Evolutionary conservation across 495 filamentous ascomycete species (phyloP).

Genomic region (Rhizodiscina lignyota): DNA sequence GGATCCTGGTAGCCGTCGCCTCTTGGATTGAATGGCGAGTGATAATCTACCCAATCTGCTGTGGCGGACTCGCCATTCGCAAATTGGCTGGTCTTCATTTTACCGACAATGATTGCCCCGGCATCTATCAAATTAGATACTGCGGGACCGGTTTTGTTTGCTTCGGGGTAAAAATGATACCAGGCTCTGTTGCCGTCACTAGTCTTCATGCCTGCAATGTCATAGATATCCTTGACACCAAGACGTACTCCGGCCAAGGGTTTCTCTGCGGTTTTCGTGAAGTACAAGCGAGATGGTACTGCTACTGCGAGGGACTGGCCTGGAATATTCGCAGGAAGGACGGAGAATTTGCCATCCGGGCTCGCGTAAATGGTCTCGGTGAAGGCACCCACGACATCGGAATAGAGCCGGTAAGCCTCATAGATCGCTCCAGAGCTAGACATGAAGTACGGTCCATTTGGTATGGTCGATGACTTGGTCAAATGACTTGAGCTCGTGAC

Average conservation of each 20-base stretch:
- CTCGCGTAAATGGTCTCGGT: slow-evolving; percentile 21
- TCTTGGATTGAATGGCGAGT: slow-evolving; percentile 19
- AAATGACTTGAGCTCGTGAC: not conserved
- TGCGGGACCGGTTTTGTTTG: slow-evolving; percentile 26
- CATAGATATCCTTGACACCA: slow-evolving; percentile 46
- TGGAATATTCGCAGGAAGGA: slow-evolving; percentile 26
- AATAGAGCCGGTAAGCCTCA: slow-evolving; percentile 31
- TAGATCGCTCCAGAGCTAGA: slow-evolving; percentile 23
- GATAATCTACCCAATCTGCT: slow-evolving; percentile 35
- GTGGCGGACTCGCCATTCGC: slow-evolving; percentile 37
- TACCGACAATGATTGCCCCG: slow-evolving; percentile 42
- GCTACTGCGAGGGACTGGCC: slow-evolving; percentile 24
- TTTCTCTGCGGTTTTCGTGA: slow-evolving; percentile 15
- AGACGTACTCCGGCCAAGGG: slow-evolving; percentile 28
- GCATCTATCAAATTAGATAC: slow-evolving; percentile 40
- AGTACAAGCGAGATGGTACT: slow-evolving; percentile 40
- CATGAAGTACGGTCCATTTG: slow-evolving; percentile 26
- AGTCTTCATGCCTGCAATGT: slow-evolving; percentile 35
- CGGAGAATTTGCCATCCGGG: slow-evolving; percentile 17
- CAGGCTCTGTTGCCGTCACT: slow-evolving; percentile 39
- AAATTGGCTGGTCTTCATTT: slow-evolving; percentile 42
- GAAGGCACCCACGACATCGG: slow-evolving; percentile 29
- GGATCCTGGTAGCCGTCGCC: slow-evolving; percentile 23
- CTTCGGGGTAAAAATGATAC: slow-evolving; percentile 33
- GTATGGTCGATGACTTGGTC: slow-evolving; percentile 8